Base-by-base conservation (phyloP, 2,329 filamentous ascomycete genomes). In the Blastomyces silverae region DNA sequence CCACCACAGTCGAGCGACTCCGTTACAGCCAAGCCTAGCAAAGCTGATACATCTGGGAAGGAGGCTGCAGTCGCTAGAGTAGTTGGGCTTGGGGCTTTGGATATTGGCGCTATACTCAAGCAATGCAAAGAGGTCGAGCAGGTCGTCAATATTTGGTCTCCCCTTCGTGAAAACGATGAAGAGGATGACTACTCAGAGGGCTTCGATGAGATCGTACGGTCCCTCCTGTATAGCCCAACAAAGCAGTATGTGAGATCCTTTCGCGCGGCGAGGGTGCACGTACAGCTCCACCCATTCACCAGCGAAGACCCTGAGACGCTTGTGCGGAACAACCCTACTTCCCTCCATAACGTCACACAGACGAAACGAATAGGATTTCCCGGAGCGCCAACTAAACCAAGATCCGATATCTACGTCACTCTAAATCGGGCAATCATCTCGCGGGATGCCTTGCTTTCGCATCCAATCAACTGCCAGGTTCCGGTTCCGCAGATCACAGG, bases 351-450 rank as follows among this genome's bases (percentile, higher is more conserved):
- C 62, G 85, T 97, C 66, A 83, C 83, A 65, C 89, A 89, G 75
- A 96, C 92, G 0, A 89, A 83, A 71, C 94, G 94, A 74, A 92
- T 97, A 75, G 94, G 92, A 1, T 97, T 99, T 74, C 91, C 93
- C 3, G 92, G 92, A 15, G 92, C 92, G 1, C 93, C 94, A 0
- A 92, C 89, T 0, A 92, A 91, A 73, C 83, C 89, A 20, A 84
- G 95, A 71, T 97, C 92, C 13, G 95, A 99, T 75, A 97, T 99
- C 61, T 99, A 99, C 74, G 77, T 99, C 56, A 97, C 92, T 0
- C 77, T 99, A 59, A 86, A 87, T 65, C 87, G 91, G 68, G 90
- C 91, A 0, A 82, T 87, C n/a, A 80, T 99, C 31, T 87, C 89
- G 22, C 87, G 87, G 65, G 83, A 85, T 68, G 84, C 84, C 13